Evolutionary conservation across 2,329 filamentous ascomycete species (phyloP), one percentile per base, ranked within the genome.

Genomic region (Penicillium sp.): DNA sequence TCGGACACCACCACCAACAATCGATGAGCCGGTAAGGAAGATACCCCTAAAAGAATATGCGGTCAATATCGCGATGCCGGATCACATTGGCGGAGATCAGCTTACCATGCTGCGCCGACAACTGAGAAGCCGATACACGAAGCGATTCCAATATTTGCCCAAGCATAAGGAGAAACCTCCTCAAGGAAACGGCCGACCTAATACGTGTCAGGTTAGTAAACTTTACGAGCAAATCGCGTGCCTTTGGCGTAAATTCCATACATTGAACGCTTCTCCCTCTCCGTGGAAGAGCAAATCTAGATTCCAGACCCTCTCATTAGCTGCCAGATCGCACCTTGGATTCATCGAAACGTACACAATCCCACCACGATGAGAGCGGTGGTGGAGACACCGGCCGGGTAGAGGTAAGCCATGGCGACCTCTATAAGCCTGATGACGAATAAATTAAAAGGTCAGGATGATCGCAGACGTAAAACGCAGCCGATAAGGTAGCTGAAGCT

Each of bases 281-380:
- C 91, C 92, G 72, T 94, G 95, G 75, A 99, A 97, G 75, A 99
- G 91, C 91, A 99, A 95, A 79, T 99, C 94, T 99, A 65, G 40
- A 60, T 53, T 47, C 19, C 44, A 38, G 62, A 51, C 55, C 58
- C 57, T 48, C 53, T 52, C 53, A 59, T 66, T 63, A 68, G 66
- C 60, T 57, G 41, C 51, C 58, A 60, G 47, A 55, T 61, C 55
- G 31, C 51, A 55, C 49, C 46, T 55, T 23, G 58, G 39, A 36
- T 41, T 21, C 49, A 34, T 58, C 48, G 23, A 27, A 51, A 70
- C 90, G 76, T 84, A 95, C 91, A 94, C 76, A 86, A 81, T 82
- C 88, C 90, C 68, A 92, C 86, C 59, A 94, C 81, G 57, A 83
- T 79, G 68, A 92, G 79, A 71, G 89, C 85, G 67, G 86, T 82